Conservation (phyloP, 2,329 filamentous ascomycete genomes). For the Colletotrichum lupini region DNA sequence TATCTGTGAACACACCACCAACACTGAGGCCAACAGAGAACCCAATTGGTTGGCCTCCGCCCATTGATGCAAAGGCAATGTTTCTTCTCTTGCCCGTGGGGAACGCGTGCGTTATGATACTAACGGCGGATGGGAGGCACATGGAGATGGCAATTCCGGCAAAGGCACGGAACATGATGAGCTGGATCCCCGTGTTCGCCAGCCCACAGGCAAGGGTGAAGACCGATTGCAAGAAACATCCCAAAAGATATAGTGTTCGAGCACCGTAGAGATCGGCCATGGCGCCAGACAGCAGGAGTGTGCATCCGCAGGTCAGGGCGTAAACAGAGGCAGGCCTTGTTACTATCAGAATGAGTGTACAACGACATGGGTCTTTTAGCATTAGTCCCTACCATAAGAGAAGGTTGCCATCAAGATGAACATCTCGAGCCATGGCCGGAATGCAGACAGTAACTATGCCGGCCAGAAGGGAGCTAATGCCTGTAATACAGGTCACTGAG, state of each 20-base stretch:
- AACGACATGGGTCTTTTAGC: fast-evolving
- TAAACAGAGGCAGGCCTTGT: constrained; percentile 25
- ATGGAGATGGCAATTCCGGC: constrained; percentile 34
- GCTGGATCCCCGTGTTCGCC: constrained; percentile 22
- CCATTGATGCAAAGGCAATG: constrained; percentile 46
- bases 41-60: constrained; percentile 33
- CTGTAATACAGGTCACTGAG: constrained; percentile 25
- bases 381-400: constrained; percentile 15
- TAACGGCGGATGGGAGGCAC: constrained; percentile 33
- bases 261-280: constrained; percentile 33
- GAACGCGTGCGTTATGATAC: constrained; percentile 33
- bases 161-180: constrained; percentile 33
- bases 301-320: constrained; percentile 21
- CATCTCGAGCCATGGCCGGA: constrained; percentile 22
- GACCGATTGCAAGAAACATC: constrained; percentile 28
- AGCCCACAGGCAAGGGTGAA: constrained; percentile 32
- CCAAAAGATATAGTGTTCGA: constrained; percentile 28
- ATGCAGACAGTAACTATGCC: constrained; percentile 26
- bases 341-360: neutral
- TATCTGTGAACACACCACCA: constrained; percentile 33
- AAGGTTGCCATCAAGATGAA: constrained; percentile 7
- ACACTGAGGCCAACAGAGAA: constrained; percentile 32
- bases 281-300: constrained; percentile 20
- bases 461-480: constrained; percentile 21
- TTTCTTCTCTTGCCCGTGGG: constrained; percentile 37